phyloP scores from a whole-genome alignment of 2,329 filamentous ascomycete species.

The Alternaria alternata region DNA sequence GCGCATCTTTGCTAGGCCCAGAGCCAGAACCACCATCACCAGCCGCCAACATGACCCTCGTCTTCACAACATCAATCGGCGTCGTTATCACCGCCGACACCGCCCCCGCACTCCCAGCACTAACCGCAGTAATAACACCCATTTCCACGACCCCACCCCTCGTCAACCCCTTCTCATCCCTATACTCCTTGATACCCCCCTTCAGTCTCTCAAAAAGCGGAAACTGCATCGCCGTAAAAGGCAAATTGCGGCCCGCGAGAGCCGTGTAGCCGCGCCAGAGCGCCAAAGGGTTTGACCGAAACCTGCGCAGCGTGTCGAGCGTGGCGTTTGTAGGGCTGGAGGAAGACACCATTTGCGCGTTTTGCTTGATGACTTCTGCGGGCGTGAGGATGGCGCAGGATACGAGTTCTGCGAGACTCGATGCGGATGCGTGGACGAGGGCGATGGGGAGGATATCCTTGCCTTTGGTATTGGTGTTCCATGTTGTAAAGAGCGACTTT shows the following conservation, averaged over 20 bases:
- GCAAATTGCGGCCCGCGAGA: slow-evolving; percentile 81
- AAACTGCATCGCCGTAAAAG: slow-evolving; percentile 88
- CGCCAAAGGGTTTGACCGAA: slow-evolving; percentile 64
- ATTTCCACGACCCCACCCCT: slow-evolving; percentile 67
- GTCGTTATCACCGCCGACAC: slow-evolving; percentile 84
- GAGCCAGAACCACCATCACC: slow-evolving; percentile 25
- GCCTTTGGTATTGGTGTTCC: slow-evolving; percentile 51
- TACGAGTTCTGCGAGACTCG: slow-evolving; percentile 79
- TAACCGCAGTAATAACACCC: slow-evolving; percentile 73
- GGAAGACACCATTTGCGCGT: slow-evolving; percentile 79
- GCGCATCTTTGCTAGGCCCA: slow-evolving; percentile 9
- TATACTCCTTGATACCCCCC: slow-evolving; percentile 57
- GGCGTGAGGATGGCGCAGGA: slow-evolving; percentile 88
- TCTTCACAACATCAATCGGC: slow-evolving; percentile 89
- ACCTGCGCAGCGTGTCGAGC: slow-evolving; percentile 64
- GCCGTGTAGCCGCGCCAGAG: slow-evolving; percentile 79
- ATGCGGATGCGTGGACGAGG: slow-evolving; percentile 75
- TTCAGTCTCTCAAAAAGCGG: slow-evolving; percentile 82
- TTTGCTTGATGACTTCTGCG: slow-evolving; percentile 91
- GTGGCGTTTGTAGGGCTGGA: slow-evolving; percentile 57
- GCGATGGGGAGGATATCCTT: slow-evolving; percentile 67
- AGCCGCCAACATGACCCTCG: slow-evolving; percentile 79
- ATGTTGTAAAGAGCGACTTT: slow-evolving; percentile 68
- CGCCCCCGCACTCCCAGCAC: slow-evolving; percentile 77
- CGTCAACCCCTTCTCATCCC: slow-evolving; percentile 50